A percentile compares a stretch with the other conserved stretches of the same genome.
phyloP scores from a whole-genome alignment of 768 basidiomycete genomes.

The Xanthoconium stramineum region DNA sequence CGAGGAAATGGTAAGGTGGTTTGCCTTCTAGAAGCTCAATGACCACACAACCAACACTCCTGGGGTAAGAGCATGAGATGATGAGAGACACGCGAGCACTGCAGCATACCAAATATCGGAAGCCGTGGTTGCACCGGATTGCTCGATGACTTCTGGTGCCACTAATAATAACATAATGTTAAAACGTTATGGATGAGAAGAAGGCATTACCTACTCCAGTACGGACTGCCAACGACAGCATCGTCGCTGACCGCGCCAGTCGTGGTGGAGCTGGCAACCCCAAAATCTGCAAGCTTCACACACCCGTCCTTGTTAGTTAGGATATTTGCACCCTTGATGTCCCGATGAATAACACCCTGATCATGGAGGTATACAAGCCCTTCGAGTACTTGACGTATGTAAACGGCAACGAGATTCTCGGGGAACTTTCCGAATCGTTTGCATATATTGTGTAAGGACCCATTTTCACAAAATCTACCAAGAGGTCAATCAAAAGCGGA shows the following conservation, averaged over 20 bases:
- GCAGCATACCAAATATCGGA: conserved; percentile 88
- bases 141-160: conserved; percentile 99
- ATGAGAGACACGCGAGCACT: neutral
- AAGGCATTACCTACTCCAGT: conserved; percentile 76
- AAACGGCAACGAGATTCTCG: conserved; percentile 92
- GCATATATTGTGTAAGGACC: conserved; percentile 90
- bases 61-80: conserved; percentile 18
- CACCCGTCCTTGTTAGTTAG: conserved; percentile 98
- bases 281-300: conserved; percentile 99
- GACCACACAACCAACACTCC: conserved; percentile 95
- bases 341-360: conserved; percentile 98
- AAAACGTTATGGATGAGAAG: conserved; percentile 2
- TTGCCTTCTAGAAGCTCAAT: conserved; percentile 88
- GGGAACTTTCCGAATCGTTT: conserved; percentile 99
- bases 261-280: conserved; percentile 82
- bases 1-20: conserved; percentile 93
- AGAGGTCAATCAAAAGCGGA: conserved; percentile 6
- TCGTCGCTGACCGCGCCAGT: conserved; percentile 76
- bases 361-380: conserved; percentile 97
- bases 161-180: conserved; percentile 42
- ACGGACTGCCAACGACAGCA: conserved; percentile 95
- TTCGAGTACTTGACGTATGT: conserved; percentile 94
- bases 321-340: conserved; percentile 99
- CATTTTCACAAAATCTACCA: conserved; percentile 92
- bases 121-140: conserved; percentile 93